Percentiles rank a stretch among this genome's conserved stretches.
phyloP scores from a whole-genome alignment of 1,284 basidiomycete genomes.

The Apiotrichum gamsii region DNA sequence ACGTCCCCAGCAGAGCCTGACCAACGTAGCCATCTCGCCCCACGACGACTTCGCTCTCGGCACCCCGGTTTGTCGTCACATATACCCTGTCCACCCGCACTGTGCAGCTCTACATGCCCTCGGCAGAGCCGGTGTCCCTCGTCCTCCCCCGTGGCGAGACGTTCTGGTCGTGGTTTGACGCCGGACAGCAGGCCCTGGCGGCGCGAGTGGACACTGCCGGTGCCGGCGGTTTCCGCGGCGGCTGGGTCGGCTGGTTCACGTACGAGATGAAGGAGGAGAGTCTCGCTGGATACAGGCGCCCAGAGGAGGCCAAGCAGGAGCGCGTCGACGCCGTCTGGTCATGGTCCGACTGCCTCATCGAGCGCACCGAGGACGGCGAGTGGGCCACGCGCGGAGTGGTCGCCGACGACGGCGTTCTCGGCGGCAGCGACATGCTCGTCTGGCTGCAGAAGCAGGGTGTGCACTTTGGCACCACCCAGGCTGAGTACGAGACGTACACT shows the following conservation, averaged over 20 bases:
- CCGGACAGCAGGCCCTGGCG: conserved; percentile 23
- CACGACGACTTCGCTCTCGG: conserved; percentile 40
- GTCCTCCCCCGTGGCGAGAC: conserved; percentile 23
- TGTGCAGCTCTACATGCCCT: conserved; percentile 20
- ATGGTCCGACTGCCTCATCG: conserved; percentile 47
- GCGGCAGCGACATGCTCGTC: conserved; percentile 19
- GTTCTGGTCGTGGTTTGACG: conserved; percentile 44
- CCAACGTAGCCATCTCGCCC: conserved; percentile 31
- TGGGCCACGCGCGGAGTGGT: conserved; percentile 50
- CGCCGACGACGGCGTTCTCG: conserved; percentile 2
- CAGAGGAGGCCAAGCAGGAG: conserved; percentile 9
- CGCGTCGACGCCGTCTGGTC: conserved; percentile 44
- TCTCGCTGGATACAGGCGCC: conserved; percentile 37
- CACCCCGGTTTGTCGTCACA: conserved; percentile 39
- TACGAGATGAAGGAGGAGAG: conserved; percentile 55
- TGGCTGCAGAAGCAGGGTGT: conserved; percentile 35
- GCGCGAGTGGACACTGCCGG: not conserved
- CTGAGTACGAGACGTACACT: conserved; percentile 21
- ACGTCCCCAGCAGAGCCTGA: too few species aligned
- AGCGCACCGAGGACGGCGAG: conserved; percentile 37
- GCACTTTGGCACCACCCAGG: conserved; percentile 22
- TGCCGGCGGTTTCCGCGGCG: conserved; percentile 44
- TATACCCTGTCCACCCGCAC: conserved; percentile 36
- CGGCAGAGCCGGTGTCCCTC: conserved; percentile 12
- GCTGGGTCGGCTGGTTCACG: conserved; percentile 53